Percentiles rank a stretch among this genome's conserved stretches.
phyloP scores from a whole-genome alignment of 2,329 filamentous ascomycete species.

The Colletotrichum tabaci region DNA sequence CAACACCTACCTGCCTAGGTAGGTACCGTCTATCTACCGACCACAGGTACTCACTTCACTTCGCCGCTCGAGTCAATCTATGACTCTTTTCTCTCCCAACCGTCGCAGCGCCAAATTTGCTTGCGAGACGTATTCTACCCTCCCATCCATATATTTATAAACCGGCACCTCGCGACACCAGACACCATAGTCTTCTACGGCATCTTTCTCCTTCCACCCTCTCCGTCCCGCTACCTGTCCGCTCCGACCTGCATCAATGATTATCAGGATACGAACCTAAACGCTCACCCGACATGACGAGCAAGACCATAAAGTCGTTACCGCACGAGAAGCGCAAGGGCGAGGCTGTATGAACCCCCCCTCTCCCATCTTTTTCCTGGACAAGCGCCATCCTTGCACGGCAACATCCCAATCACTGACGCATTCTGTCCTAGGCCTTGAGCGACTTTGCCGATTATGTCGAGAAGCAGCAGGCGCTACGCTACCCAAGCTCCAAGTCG shows the following conservation, averaged over 20 bases:
- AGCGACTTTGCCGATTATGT: conserved; percentile 99
- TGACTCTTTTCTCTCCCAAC: conserved; percentile 33
- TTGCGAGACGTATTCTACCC: conserved; percentile 4
- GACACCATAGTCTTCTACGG: background rate
- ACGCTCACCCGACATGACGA: conserved; percentile 62
- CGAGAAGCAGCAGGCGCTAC: conserved; percentile 88
- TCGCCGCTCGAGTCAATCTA: conserved; percentile 40
- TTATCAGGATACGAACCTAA: conserved; percentile 49
- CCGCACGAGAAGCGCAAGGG: conserved; percentile 87
- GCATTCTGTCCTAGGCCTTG: conserved; percentile 70
- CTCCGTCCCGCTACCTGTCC: background rate
- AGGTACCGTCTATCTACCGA: no score
- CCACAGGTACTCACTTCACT: conserved; percentile 4
- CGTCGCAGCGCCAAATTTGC: conserved; percentile 3
- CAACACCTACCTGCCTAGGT: no score
- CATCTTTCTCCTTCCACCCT: background rate
- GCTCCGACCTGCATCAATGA: conserved; percentile 46
- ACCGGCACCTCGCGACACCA: background rate
- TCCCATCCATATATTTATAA: conserved; percentile 33
- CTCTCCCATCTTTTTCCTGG: no score
- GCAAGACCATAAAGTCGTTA: conserved; percentile 72
- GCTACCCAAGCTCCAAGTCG: conserved; percentile 66
- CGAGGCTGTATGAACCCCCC: conserved; percentile 75
- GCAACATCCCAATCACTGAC: conserved; percentile 36
- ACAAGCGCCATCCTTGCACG: background rate